These are phyloP conservation scores for Schizothecium vesticola DNA, from an alignment of 495 filamentous ascomycete species.

Conservation along the genomic window DNA sequence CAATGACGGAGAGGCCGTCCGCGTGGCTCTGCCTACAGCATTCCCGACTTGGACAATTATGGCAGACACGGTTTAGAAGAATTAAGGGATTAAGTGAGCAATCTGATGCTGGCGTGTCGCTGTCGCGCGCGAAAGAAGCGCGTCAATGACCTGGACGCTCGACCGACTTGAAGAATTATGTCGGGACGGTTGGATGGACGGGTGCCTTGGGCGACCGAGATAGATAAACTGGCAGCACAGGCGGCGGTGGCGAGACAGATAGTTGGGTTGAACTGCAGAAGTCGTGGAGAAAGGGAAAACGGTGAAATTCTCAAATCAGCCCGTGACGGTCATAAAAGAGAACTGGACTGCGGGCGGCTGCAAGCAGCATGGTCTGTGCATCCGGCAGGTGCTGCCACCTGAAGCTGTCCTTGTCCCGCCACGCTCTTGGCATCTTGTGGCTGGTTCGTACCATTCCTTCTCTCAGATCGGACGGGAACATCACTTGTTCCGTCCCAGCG, in stretches of 20 bases:
- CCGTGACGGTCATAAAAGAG: slow-evolving; percentile 22
- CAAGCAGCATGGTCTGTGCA: slow-evolving; percentile 13
- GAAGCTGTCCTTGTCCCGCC: not conserved
- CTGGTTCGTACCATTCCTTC: not conserved
- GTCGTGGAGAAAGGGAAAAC: slow-evolving; percentile 30
- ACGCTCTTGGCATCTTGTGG: not conserved
- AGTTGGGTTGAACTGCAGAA: slow-evolving; percentile 5
- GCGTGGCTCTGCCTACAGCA: slow-evolving; percentile 22
- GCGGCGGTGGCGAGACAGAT: slow-evolving; percentile 10
- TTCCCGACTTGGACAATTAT: slow-evolving; percentile 22
- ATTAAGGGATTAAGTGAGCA: slow-evolving; percentile 21
- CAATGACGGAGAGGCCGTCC: slow-evolving; percentile 17
- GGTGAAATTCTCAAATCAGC: slow-evolving; percentile 43
- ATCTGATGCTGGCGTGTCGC: slow-evolving; percentile 13
- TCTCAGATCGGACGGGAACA: not conserved
- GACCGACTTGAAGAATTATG: not conserved
- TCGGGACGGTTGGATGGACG: not conserved
- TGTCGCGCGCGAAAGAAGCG: slow-evolving; percentile 7
- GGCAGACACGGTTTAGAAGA: slow-evolving; percentile 11
- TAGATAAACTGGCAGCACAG: slow-evolving; percentile 6
- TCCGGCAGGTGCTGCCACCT: slow-evolving; percentile 7
- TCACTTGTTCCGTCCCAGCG: not conserved
- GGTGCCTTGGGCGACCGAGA: not conserved
- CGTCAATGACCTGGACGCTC: slow-evolving; percentile 2
- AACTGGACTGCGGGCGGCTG: slow-evolving; percentile 1